These are phyloP conservation scores for Wolfiporia cocos DNA, from an alignment of 1,284 basidiomycete genomes.

Conservation along the genomic window DNA sequence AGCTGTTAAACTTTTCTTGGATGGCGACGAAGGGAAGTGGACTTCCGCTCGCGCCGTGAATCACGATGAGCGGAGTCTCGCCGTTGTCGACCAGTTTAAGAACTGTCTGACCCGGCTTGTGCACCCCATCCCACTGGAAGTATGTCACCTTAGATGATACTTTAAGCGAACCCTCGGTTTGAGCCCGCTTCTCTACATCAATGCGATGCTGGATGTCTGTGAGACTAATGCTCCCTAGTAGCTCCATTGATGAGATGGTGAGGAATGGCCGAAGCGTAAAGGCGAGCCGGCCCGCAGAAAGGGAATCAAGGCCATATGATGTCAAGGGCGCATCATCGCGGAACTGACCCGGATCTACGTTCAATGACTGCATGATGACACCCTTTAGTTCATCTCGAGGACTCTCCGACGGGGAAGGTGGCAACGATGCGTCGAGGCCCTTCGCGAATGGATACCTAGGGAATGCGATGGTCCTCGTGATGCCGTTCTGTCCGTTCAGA, in stretches of 20 bases:
- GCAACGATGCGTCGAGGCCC: not conserved
- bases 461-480: not conserved
- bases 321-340: not conserved
- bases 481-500: not conserved
- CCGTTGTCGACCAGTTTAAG: conserved; percentile 1
- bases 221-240: not conserved
- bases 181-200: not conserved
- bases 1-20: not conserved
- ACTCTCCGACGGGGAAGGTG: not conserved
- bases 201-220: not conserved
- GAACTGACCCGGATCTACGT: not conserved
- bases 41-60: conserved; percentile 1
- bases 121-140: conserved; percentile 1
- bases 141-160: not conserved
- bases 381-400: not conserved
- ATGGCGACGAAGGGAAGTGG: not conserved
- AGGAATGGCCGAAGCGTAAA: not conserved
- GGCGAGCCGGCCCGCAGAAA: not conserved
- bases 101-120: not conserved
- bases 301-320: not conserved
- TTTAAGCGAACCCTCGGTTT: not conserved
- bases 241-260: not conserved
- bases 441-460: not conserved
- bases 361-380: not conserved
- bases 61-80: not conserved